phyloP scores from a whole-genome alignment of 169 alveolate species.

The Babesia bovis region DNA sequence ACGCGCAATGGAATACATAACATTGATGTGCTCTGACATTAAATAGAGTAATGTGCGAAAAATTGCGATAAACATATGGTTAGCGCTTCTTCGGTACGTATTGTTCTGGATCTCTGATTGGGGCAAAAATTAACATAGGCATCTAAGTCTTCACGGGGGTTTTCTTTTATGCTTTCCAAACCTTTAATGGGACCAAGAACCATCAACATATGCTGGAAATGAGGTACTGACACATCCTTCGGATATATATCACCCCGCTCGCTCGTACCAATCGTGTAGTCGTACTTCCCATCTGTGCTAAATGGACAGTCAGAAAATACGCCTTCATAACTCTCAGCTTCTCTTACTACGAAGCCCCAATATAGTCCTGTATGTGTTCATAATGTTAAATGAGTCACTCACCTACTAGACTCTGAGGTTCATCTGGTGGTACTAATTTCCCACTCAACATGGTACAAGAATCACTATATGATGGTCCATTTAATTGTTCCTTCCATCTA shows the following conservation, averaged over 20 bases:
- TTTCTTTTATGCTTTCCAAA: constrained; percentile 78
- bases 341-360: constrained; percentile 93
- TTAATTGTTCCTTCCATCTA: constrained; percentile 44
- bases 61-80: constrained; percentile 70
- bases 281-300: constrained; percentile 85
- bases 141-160: constrained; percentile 81
- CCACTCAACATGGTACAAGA: constrained; percentile 20
- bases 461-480: neutral
- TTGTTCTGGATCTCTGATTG: constrained; percentile 91
- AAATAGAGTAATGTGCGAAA: constrained; percentile 21
- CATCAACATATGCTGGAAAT: constrained; percentile 79
- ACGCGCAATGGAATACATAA: neutral
- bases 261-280: constrained; percentile 87
- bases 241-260: constrained; percentile 84
- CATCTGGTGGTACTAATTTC: constrained; percentile 53
- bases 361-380: constrained; percentile 75
- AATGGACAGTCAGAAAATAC: constrained; percentile 75
- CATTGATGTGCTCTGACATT: neutral
- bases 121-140: constrained; percentile 88
- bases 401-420: constrained; percentile 61
- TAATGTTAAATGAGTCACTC: neutral
- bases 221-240: constrained; percentile 55
- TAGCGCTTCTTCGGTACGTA: constrained; percentile 96
- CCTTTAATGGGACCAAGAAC: constrained; percentile 91
- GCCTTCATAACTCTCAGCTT: constrained; percentile 77